These are phyloP conservation scores for Galerina marginata DNA, from an alignment of 768 basidiomycete species.

Conservation along the genomic window DNA sequence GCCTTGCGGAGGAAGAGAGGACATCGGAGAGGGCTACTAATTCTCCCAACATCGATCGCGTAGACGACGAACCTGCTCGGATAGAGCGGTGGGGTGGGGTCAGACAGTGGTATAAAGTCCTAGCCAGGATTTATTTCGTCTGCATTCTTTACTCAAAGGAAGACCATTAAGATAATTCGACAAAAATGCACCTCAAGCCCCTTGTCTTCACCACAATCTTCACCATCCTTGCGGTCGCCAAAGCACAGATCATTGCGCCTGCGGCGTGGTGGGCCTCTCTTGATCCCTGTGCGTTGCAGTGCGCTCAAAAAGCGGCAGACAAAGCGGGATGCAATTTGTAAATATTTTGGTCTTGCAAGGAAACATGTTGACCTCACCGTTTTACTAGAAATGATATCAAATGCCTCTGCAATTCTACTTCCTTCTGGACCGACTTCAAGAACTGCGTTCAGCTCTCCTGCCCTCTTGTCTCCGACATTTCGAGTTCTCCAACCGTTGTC, in stretches of 20 bases:
- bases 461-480: background rate
- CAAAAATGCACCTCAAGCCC: too few relatives aligned
- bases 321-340: conserved; percentile 11
- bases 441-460: background rate
- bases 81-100: too few relatives aligned
- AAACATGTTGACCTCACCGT: background rate
- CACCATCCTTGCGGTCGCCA: background rate
- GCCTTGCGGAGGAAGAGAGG: too few relatives aligned
- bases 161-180: too few relatives aligned
- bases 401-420: conserved; percentile 6
- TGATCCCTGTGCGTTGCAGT: conserved; percentile 1
- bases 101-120: too few relatives aligned
- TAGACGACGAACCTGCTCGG: too few relatives aligned
- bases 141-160: too few relatives aligned
- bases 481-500: background rate
- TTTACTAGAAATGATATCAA: background rate
- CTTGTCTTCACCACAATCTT: too few relatives aligned
- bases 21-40: too few relatives aligned
- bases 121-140: too few relatives aligned
- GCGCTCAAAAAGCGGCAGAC: conserved; percentile 7
- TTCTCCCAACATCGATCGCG: too few relatives aligned
- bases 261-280: background rate
- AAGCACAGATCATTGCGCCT: background rate
- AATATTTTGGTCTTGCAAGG: background rate
- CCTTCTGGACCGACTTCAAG: conserved; percentile 4